Evolutionary conservation across 148 eudicot genomes (phyloP).

Genomic region (Arctostaphylos glauca): DNA sequence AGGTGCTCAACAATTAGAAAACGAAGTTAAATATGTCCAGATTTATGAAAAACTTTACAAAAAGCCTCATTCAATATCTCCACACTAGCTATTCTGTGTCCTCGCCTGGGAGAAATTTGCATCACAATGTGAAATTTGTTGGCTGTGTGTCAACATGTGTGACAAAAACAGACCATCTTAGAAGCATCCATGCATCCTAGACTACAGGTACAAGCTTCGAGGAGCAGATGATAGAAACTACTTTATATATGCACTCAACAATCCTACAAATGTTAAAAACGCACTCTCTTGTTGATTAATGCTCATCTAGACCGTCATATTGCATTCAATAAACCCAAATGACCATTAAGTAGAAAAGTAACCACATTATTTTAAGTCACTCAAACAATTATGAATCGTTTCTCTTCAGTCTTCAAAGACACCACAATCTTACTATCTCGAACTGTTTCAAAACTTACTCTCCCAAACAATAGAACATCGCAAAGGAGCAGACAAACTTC

Average conservation of each 20-base stretch:
- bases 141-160: neutral
- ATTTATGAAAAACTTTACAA: neutral
- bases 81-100: neutral
- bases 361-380: neutral
- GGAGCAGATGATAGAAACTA: neutral
- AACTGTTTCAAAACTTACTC: neutral
- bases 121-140: neutral
- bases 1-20: neutral
- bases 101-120: neutral
- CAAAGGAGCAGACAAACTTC: neutral
- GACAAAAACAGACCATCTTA: neutral
- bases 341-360: neutral
- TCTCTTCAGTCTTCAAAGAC: neutral
- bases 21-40: neutral
- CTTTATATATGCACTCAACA: neutral
- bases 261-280: neutral
- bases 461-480: neutral
- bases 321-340: neutral
- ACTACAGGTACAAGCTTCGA: neutral
- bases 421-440: neutral
- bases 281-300: neutral
- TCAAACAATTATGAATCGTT: neutral
- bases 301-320: neutral
- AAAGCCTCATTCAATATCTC: neutral
- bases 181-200: neutral